Evolutionary conservation across 257 asterid species (phyloP), one percentile per base, ranked within the genome.

Genomic region (Plectranthus barbatus): DNA sequence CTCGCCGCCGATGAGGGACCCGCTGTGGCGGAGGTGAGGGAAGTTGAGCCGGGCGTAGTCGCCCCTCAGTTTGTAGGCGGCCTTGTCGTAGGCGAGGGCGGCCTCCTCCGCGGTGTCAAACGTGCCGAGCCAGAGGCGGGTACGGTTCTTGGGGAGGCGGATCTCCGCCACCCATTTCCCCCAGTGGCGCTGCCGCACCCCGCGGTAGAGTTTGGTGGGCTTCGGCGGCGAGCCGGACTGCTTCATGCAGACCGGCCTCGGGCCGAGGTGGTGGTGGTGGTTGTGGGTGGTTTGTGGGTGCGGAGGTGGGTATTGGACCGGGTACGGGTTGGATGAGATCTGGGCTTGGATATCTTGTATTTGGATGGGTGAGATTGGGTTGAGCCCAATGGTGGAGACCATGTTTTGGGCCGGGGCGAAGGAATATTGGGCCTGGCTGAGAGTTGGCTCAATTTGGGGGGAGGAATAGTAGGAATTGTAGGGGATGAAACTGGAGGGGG

Each of bases 181-280:
- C 99, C 99, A 92, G 86, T 92, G 99, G 5, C 99, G 86, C 72
- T 92, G 99, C 68, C 99, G 77, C n/a, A 92, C 99, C 1, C 99
- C 99, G 37, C 99, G 67, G 87, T 92, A 92, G 8, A 89, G 95
- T 74, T 92, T 92, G 4, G 69, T 74, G 78, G 98, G 93, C 84
- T 86, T 87, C 1, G 89, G 81, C 1, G 93, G 85, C 9, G 87
- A 64, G 15, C 84, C 89, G 3, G 65, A 15, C 14, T 72, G 92
- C 77, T 88, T 88, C 89, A 88, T 82, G 6, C 71, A 46, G 7
- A 86, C 57, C 39, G 95, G 83, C 85, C 74, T 71, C 0, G 90
- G 86, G 10, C 84, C 85, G 29, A 86, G 72, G 37, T 71, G 66
- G 52, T 31, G 75, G 18, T 50, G 9, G 44, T 13, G 10, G 44